Evolutionary conservation across 495 filamentous ascomycete genomes (phyloP), one percentile per base, ranked within the genome.

Genomic region (Xylaria cubensis): DNA sequence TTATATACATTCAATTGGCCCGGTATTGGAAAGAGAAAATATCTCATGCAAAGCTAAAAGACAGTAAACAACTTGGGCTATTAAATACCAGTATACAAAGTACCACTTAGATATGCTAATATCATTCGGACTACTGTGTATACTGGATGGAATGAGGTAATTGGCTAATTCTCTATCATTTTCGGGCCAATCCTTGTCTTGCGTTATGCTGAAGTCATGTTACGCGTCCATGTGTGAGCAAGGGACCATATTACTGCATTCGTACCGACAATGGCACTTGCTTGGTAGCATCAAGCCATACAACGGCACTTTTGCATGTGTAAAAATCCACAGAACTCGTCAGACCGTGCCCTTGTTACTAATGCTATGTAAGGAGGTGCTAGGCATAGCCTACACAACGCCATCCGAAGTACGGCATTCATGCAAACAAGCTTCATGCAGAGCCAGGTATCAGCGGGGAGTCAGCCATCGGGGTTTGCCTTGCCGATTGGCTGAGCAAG

Each of bases 281-380:
- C 13, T 50, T 39, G 64, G 64, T 51, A 64, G 13, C 24, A 64
- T 50, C 34, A 19, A 51, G 44, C 64, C 15, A 53, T 66, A 46
- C 26, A 34, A 34, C 63, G 19, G 39, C 34, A 21, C 9, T 66
- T 24, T 34, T 39, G 64, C 46, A 66, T 66, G 64, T 66, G 64
- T 66, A 50, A 44, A 66, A 51, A 66, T 39, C 36, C 36, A 32
- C 29, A 32, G 51, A 12, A 4, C 13, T 66, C 19, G 3, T 17
- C 44, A n/a, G 26, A 19, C 39, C 13, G 44, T 13, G 19, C 34
- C 1, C 58, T 19, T n/a, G 7, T 8, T 3, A n/a, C 32, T 5
- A n/a, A 15, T 21, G 8, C n/a, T 4, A n/a, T 17, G 17, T 8
- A 8, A 21, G 10, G 34, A 34, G 29, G 19, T 21, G 34, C 6